These are phyloP conservation scores for Orychophragmus violaceus DNA, from an alignment of 345 rosid genomes.

Conservation along the genomic window DNA sequence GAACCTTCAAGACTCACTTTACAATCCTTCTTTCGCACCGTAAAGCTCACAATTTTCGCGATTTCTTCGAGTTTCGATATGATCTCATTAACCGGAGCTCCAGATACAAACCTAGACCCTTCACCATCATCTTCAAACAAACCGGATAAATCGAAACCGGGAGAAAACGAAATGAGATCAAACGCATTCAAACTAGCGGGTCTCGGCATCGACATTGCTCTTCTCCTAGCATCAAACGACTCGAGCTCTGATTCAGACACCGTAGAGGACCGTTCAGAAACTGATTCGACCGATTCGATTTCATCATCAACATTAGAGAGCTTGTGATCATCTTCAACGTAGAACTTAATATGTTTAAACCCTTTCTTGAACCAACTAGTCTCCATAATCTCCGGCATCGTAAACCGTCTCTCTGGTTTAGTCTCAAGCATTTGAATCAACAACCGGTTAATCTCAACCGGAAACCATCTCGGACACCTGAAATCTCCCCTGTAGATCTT, in stretches of 20 bases:
- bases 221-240: slow-evolving; percentile 29
- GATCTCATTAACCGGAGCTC: slow-evolving; percentile 54
- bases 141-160: slow-evolving; percentile 62
- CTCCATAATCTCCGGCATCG: slow-evolving; percentile 66
- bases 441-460: slow-evolving; percentile 52
- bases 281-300: slow-evolving; percentile 28
- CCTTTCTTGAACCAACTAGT: slow-evolving; percentile 72
- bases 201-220: slow-evolving; percentile 35
- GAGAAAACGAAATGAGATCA: slow-evolving; percentile 60
- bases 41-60: slow-evolving; percentile 55
- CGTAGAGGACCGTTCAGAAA: slow-evolving; percentile 40
- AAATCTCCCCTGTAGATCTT: slow-evolving; percentile 69
- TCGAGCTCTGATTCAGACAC: slow-evolving; percentile 52
- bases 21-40: slow-evolving; percentile 67
- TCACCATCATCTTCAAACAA: slow-evolving; percentile 66
- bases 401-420: slow-evolving; percentile 63
- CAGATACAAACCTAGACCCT: slow-evolving; percentile 53
- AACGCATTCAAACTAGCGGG: slow-evolving; percentile 72
- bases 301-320: slow-evolving; percentile 39
- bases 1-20: slow-evolving; percentile 67
- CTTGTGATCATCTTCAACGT: slow-evolving; percentile 44
- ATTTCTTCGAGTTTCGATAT: slow-evolving; percentile 69
- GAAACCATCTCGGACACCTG: slow-evolving; percentile 67
- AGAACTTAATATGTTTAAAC: slow-evolving; percentile 57
- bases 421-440: slow-evolving; percentile 59